Conservation (phyloP, 805 yeast genomes). For the Spathaspora sp. region DNA sequence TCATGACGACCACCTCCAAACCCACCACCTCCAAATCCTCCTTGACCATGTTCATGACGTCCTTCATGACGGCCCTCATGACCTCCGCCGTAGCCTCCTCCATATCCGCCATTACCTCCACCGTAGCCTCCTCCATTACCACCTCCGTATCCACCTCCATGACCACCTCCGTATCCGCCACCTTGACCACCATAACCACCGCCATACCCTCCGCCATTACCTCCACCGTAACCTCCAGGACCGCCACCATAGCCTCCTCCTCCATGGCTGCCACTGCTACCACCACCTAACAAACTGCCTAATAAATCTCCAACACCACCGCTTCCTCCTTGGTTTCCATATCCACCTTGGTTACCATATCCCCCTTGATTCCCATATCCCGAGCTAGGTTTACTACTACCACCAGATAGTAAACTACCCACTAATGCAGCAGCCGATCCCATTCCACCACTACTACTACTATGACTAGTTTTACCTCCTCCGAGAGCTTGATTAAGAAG, state of each 20-base stretch:
- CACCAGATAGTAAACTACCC: constrained; percentile 4
- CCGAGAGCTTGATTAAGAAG: constrained; percentile 8
- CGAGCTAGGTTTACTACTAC: constrained; percentile 3
- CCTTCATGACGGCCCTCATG: background rate
- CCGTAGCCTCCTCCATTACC: background rate
- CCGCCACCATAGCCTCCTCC: constrained; percentile 1
- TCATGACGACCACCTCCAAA: background rate
- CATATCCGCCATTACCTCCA: background rate
- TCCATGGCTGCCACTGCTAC: constrained; percentile 1
- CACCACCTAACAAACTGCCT: constrained; percentile 1
- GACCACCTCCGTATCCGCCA: background rate
- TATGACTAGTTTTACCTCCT: constrained; percentile 1
- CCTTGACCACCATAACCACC: background rate
- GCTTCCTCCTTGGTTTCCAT: background rate
- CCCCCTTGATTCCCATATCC: background rate
- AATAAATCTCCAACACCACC: constrained; percentile 1
- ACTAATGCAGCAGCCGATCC: constrained; percentile 6
- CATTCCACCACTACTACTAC: constrained; percentile 1
- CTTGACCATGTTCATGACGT: background rate
- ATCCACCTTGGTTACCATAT: background rate
- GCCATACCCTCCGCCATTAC: constrained; percentile 5
- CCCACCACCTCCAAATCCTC: background rate
- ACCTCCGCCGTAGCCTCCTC: background rate
- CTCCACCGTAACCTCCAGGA: constrained; percentile 4
- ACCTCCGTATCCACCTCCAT: too few relatives aligned